A percentile compares a stretch with the other conserved stretches of the same genome.
phyloP scores from a whole-genome alignment of 2,329 filamentous ascomycete genomes.

The Knoxdaviesia proteae region DNA sequence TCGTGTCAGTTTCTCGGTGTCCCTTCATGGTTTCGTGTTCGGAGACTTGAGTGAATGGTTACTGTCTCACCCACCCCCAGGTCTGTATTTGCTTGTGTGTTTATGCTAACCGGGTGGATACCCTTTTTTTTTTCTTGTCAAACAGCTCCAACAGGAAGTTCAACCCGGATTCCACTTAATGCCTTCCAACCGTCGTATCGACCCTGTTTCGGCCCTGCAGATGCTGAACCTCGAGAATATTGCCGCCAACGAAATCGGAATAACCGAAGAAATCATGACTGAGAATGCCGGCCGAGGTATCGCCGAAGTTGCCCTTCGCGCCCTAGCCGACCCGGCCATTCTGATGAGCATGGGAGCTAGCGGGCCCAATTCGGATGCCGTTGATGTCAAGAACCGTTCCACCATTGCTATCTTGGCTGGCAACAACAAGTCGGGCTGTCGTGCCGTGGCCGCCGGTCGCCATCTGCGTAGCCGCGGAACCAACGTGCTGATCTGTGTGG shows the following conservation, averaged over 20 bases:
- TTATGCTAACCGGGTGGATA: constrained; percentile 1
- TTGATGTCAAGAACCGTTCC: constrained; percentile 11
- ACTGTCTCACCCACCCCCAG: neutral
- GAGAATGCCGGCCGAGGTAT: constrained; percentile 83
- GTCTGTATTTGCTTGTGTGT: too few species aligned
- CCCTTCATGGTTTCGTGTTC: too few species aligned
- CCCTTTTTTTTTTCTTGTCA: constrained; percentile 3
- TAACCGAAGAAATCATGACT: constrained; percentile 76
- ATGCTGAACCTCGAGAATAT: constrained; percentile 89
- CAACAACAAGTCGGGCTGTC: constrained; percentile 78
- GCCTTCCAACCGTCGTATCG: constrained; percentile 34
- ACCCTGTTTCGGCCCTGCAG: constrained; percentile 51
- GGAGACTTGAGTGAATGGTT: neutral
- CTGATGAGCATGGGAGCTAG: constrained; percentile 28
- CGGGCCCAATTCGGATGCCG: constrained; percentile 10
- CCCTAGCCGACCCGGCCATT: constrained; percentile 41
- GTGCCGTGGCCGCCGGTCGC: constrained; percentile 67
- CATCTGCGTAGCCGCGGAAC: constrained; percentile 71
- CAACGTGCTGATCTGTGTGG: constrained; percentile 62
- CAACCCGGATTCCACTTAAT: constrained; percentile 27
- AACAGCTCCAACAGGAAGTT: too few species aligned
- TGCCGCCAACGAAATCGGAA: constrained; percentile 65
- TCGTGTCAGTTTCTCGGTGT: too few species aligned
- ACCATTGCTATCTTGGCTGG: constrained; percentile 64
- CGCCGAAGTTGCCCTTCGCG: constrained; percentile 57